Evolutionary conservation across 2,329 filamentous ascomycete species (phyloP).

Genomic region (Hymenotorrendiella dingleyae): DNA sequence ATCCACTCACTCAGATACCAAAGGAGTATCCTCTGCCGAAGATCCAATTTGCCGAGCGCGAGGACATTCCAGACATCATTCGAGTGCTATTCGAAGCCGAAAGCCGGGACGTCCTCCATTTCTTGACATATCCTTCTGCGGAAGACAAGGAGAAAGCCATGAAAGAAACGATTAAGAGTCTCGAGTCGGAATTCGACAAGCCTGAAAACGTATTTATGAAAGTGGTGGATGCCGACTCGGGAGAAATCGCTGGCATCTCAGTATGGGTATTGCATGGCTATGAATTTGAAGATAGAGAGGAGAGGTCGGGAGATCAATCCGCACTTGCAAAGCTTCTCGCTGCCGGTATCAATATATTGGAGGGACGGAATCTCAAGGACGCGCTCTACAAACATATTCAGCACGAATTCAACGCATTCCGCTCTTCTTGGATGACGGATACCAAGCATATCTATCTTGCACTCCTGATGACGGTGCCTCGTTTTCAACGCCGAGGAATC

Average conservation of each 20-base stretch:
- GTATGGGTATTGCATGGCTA: not conserved
- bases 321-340: too few relatives aligned
- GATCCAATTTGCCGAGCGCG: not conserved
- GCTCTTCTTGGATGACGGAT: not conserved
- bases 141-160: not conserved
- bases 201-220: not conserved
- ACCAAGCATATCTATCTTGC: slow-evolving; percentile 12
- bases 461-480: slow-evolving; percentile 8
- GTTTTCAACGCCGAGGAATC: slow-evolving; percentile 12
- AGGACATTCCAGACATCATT: not conserved
- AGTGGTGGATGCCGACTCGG: not conserved
- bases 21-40: too few relatives aligned
- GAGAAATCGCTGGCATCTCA: not conserved
- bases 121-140: not conserved
- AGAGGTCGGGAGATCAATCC: too few relatives aligned
- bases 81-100: not conserved
- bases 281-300: not conserved
- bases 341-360: not conserved
- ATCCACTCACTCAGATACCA: too few relatives aligned
- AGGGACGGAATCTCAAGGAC: too few relatives aligned
- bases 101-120: not conserved
- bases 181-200: not conserved
- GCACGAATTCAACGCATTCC: not conserved
- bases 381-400: too few relatives aligned
- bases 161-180: not conserved